phyloP scores from a whole-genome alignment of 2,329 filamentous ascomycete species.

The Paraphaeosphaeria sporulosa region DNA sequence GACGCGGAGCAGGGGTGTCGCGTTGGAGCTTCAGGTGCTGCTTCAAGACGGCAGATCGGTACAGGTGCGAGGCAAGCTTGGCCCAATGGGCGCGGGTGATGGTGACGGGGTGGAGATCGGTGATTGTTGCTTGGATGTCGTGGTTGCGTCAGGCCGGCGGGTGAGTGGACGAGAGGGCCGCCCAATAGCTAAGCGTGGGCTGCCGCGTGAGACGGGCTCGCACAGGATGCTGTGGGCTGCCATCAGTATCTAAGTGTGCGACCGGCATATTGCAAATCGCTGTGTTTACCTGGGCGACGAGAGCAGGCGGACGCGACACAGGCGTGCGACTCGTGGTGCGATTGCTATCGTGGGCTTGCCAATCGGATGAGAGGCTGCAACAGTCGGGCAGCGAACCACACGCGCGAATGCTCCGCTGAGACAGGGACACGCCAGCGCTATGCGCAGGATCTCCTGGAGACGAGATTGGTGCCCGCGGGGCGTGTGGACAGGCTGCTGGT shows the following conservation, averaged over 20 bases:
- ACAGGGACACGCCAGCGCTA: constrained; percentile 31
- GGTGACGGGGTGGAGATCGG: constrained; percentile 34
- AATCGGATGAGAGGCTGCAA: constrained; percentile 31
- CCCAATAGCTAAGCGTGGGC: constrained; percentile 32
- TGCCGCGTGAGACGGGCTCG: constrained; percentile 18
- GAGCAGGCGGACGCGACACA: constrained; percentile 13
- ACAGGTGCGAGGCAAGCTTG: constrained; percentile 27
- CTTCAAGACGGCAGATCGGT: constrained; percentile 23
- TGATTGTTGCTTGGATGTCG: constrained; percentile 38
- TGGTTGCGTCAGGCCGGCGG: constrained; percentile 44
- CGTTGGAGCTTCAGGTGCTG: constrained; percentile 26
- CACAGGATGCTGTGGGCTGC: constrained; percentile 19
- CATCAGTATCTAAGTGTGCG: constrained; percentile 23
- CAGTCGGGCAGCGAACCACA: constrained; percentile 32
- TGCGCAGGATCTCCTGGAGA: constrained; percentile 28
- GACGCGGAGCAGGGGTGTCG: constrained; percentile 40
- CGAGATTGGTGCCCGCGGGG: constrained; percentile 26
- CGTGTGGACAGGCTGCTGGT: constrained; percentile 12
- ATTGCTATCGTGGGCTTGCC: constrained; percentile 23
- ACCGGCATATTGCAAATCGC: constrained; percentile 13
- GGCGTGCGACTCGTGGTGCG: constrained; percentile 18
- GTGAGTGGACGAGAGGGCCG: constrained; percentile 41
- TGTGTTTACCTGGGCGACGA: constrained; percentile 32
- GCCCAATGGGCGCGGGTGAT: constrained; percentile 37
- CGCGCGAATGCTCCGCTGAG: constrained; percentile 16